These are phyloP conservation scores for Talaromyces albobiverticillius DNA, from an alignment of 2,329 filamentous ascomycete genomes.

Conservation along the genomic window DNA sequence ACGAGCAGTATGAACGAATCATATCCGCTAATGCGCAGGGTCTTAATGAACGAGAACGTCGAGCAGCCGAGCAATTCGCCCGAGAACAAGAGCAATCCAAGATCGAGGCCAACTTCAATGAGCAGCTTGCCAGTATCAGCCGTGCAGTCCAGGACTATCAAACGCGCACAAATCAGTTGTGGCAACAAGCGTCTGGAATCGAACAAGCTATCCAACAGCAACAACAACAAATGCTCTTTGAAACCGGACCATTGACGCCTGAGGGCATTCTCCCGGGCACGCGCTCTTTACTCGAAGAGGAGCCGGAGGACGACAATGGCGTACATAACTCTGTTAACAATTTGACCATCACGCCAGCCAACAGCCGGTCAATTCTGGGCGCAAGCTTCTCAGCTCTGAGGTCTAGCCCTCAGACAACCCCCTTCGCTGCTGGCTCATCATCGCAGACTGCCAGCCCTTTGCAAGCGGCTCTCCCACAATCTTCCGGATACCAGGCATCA, in stretches of 20 bases:
- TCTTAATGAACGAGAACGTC: slow-evolving; percentile 53
- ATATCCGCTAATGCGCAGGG: slow-evolving; percentile 57
- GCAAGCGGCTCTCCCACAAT: slow-evolving; percentile 28
- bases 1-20: slow-evolving; percentile 61
- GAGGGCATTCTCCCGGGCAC: slow-evolving; percentile 59
- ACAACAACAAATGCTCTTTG: slow-evolving; percentile 43
- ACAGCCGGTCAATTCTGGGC: slow-evolving; percentile 32
- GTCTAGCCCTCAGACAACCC: slow-evolving; percentile 33
- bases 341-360: slow-evolving; percentile 28
- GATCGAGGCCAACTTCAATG: slow-evolving; percentile 41
- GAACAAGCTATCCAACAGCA: slow-evolving; percentile 46
- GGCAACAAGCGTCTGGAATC: slow-evolving; percentile 42
- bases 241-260: slow-evolving; percentile 53
- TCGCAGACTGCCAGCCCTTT: slow-evolving; percentile 34
- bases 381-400: slow-evolving; percentile 34
- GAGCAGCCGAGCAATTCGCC: slow-evolving; percentile 46
- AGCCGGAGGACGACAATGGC: slow-evolving; percentile 6
- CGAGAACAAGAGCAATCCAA: slow-evolving; percentile 45
- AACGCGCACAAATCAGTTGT: slow-evolving; percentile 40
- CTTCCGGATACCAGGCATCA: slow-evolving; percentile 30
- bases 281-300: slow-evolving; percentile 27
- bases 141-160: slow-evolving; percentile 45
- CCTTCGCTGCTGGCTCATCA: slow-evolving; percentile 28
- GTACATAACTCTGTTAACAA: slow-evolving; percentile 20
- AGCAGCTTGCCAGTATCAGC: slow-evolving; percentile 41